Evolutionary conservation across 495 filamentous ascomycete genomes (phyloP).

Genomic region (Friedmanniomyces endolithicus): DNA sequence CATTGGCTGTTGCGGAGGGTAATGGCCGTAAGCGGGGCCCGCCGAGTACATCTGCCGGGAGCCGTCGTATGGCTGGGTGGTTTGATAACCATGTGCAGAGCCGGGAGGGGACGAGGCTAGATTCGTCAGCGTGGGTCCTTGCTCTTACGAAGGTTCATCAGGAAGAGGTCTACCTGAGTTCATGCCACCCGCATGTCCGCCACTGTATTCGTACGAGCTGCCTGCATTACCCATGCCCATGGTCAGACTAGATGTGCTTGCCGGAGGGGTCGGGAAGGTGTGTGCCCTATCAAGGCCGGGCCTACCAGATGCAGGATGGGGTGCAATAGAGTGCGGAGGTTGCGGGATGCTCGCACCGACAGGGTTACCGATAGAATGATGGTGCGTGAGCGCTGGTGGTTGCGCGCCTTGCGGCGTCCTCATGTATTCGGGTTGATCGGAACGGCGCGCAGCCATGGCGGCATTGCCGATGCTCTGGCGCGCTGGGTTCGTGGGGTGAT

Average conservation of each 20-base stretch:
- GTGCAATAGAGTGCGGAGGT: constrained; percentile 55
- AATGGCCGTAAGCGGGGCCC: constrained; percentile 56
- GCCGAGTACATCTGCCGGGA: constrained; percentile 73
- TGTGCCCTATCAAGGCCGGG: constrained; percentile 69
- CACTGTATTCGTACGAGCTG: constrained; percentile 62
- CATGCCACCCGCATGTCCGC: constrained; percentile 51
- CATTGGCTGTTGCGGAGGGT: constrained; percentile 52
- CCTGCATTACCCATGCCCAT: constrained; percentile 69
- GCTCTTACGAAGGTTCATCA: constrained; percentile 73
- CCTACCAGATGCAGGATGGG: constrained; percentile 55
- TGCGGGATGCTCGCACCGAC: constrained; percentile 53
- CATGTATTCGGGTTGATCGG: constrained; percentile 40
- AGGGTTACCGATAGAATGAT: constrained; percentile 64
- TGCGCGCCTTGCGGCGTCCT: constrained; percentile 43
- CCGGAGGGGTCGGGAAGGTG: constrained; percentile 88
- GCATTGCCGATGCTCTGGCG: constrained; percentile 51
- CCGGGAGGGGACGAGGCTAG: constrained; percentile 90
- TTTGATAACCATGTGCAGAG: constrained; percentile 44
- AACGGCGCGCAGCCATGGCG: constrained; percentile 72
- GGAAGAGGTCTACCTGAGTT: constrained; percentile 62
- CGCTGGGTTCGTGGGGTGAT: constrained; percentile 80
- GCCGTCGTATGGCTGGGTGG: constrained; percentile 59
- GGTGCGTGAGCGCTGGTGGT: constrained; percentile 60
- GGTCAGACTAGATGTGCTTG: constrained; percentile 71
- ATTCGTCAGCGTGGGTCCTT: constrained; percentile 83